These are phyloP conservation scores for Candida golubevii DNA, from an alignment of 805 yeast species.

Conservation along the genomic window DNA sequence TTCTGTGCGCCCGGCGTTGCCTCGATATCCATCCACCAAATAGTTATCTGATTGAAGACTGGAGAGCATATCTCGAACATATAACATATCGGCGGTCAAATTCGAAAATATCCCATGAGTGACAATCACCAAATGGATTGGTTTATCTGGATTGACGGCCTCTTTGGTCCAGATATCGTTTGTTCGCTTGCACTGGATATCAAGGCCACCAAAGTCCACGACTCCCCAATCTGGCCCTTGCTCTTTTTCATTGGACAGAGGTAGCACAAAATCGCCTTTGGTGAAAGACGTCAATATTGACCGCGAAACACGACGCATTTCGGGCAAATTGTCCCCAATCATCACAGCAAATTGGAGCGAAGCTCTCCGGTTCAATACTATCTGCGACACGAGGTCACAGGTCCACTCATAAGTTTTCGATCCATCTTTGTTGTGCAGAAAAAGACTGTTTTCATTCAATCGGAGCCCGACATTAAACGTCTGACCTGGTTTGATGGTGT, in stretches of 20 bases:
- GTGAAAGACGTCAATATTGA: constrained; percentile 11
- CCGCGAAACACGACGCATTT: constrained; percentile 32
- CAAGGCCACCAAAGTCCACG: constrained; percentile 13
- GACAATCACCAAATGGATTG: constrained; percentile 38
- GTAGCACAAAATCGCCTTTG: constrained; percentile 16
- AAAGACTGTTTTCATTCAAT: constrained; percentile 43
- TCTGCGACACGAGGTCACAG: constrained; percentile 39
- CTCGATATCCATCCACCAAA: constrained; percentile 34
- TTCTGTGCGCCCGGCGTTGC: constrained; percentile 42
- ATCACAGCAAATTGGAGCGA: constrained; percentile 31
- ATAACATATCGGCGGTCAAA: constrained; percentile 43
- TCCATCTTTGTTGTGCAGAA: constrained; percentile 14
- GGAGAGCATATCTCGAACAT: constrained; percentile 30
- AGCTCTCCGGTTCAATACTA: constrained; percentile 32
- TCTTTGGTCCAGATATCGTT: constrained; percentile 31
- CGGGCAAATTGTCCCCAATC: constrained; percentile 33
- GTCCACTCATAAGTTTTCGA: constrained; percentile 30
- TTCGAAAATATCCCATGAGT: constrained; percentile 44
- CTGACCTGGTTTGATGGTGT: constrained; percentile 64
- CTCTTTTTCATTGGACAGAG: constrained; percentile 7
- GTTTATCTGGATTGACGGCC: constrained; percentile 21
- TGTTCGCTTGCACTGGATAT: constrained; percentile 24
- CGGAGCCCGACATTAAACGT: constrained; percentile 53
- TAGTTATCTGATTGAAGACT: constrained; percentile 27
- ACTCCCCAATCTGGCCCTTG: constrained; percentile 12